Percentiles rank a stretch among this genome's conserved stretches.
Evolutionary conservation across 2,329 filamentous ascomycete species (phyloP).

Genomic region (Simplicillium aogashimaense): DNA sequence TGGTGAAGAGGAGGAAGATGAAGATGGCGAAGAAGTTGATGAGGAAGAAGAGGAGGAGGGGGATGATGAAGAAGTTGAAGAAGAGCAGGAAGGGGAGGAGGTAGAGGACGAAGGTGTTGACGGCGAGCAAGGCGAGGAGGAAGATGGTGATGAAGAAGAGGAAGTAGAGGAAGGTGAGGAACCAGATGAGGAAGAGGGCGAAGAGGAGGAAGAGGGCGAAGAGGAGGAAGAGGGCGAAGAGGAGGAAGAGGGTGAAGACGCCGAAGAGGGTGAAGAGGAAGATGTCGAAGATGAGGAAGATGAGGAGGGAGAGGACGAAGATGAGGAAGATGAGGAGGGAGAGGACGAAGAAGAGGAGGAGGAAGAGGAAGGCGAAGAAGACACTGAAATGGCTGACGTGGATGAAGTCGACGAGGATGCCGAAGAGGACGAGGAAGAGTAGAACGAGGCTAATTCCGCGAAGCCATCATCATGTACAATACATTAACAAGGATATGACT

Average conservation of each 20-base stretch:
- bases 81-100: slow-evolving; percentile 7
- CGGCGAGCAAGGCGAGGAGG: slow-evolving; percentile 4
- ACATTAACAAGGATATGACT: too few species aligned
- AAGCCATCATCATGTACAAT: too few species aligned
- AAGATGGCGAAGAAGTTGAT: slow-evolving; percentile 1
- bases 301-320: slow-evolving; percentile 4
- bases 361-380: slow-evolving; percentile 7
- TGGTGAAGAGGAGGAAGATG: slow-evolving; percentile 6
- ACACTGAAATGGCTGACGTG: slow-evolving; percentile 9
- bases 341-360: slow-evolving; percentile 5
- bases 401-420: slow-evolving; percentile 9
- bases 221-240: slow-evolving; percentile 6
- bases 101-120: slow-evolving; percentile 6
- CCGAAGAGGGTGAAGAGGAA: slow-evolving; percentile 7
- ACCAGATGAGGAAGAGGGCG: slow-evolving; percentile 6
- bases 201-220: slow-evolving; percentile 8
- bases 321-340: slow-evolving; percentile 1
- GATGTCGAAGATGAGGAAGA: slow-evolving; percentile 5
- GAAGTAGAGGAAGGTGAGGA: slow-evolving; percentile 7
- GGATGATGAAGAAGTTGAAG: slow-evolving; percentile 11
- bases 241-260: slow-evolving; percentile 4
- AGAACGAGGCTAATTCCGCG: slow-evolving; percentile 7
- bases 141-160: slow-evolving; percentile 3
- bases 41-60: slow-evolving; percentile 10
- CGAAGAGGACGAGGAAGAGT: slow-evolving; percentile 9